A percentile compares a stretch with the other conserved stretches of the same genome.
phyloP scores from a whole-genome alignment of 768 basidiomycete genomes.

The Podaxis rugospora region DNA sequence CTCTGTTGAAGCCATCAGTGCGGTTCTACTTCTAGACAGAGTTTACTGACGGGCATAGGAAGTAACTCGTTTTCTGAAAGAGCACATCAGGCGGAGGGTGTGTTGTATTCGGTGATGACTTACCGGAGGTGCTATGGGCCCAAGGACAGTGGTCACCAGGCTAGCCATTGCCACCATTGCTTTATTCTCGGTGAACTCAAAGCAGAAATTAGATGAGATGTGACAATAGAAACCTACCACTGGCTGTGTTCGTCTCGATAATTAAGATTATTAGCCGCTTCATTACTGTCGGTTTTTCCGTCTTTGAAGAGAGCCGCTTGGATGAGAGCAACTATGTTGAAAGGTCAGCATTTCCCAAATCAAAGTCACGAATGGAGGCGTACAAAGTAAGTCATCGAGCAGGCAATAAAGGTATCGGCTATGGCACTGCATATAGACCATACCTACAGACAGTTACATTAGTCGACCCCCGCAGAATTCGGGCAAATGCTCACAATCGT shows the following conservation, averaged over 20 bases:
- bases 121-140: constrained; percentile 7
- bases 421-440: constrained; percentile 6
- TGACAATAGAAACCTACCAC: not conserved
- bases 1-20: not conserved
- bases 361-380: not conserved
- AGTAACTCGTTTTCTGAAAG: constrained; percentile 6
- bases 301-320: not conserved
- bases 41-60: constrained; percentile 8
- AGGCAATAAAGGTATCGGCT: constrained; percentile 5
- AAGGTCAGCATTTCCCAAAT: constrained; percentile 13
- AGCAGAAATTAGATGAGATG: not conserved
- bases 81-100: not conserved
- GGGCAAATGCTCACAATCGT: not conserved
- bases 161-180: constrained; percentile 4
- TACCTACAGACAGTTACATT: not conserved
- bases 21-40: not conserved
- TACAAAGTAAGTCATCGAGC: constrained; percentile 1
- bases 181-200: not conserved
- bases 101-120: not conserved
- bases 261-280: not conserved
- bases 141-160: not conserved
- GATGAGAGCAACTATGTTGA: not conserved
- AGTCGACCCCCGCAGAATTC: not conserved
- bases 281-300: not conserved
- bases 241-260: constrained; percentile 6